Base-by-base conservation (phyloP, 345 rosid genomes). In the Bruguiera gymnorhiza region DNA sequence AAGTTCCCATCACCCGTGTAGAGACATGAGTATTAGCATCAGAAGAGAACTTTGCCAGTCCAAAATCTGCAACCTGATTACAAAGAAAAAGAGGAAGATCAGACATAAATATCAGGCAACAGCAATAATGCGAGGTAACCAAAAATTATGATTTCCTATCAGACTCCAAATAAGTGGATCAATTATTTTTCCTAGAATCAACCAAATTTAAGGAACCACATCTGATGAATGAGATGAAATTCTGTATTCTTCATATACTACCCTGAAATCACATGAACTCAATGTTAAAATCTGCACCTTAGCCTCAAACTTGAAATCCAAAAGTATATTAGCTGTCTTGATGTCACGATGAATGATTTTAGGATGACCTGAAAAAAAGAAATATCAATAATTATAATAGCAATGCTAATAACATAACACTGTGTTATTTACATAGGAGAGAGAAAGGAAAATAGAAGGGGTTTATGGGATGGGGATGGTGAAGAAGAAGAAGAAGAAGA, bases 1-100 rank as follows among this genome's bases (percentile, higher is more conserved):
- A 95, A 70, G 99, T 92, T 72, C 99, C 99, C 98, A 95, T 90
- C 70, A 92, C 98, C 5, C 99, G 80, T 15, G 97, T 95, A 27
- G 99, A 95, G 63, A 92, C 86, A 80, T 95, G 99, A 59, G 99
- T 92, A 70, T 90, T 82, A 71, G 76, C 75, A 73, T 92, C 99
- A 67, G 93, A 87, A 74, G 89, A 50, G 29, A 90, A 60, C 81
- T 90, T 95, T 15, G 96, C 99, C 5, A 95, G 89, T 65, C 99
- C 99, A 75, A 95, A 95, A 75, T 95, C 99, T 48, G 99, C 96
- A 60, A 96, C 96, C 99, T 96, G 75, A 79, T 70, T 2, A 60
- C 21, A 60, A 53, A 15, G n/a, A 26, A 72, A 26, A 60, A 3
- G 20, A 70, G 19, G 19, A 58, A 67, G 24, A 55, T 46, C 54